These are phyloP conservation scores for Leccinum fibrillosum DNA, from an alignment of 768 basidiomycete genomes.

Conservation along the genomic window DNA sequence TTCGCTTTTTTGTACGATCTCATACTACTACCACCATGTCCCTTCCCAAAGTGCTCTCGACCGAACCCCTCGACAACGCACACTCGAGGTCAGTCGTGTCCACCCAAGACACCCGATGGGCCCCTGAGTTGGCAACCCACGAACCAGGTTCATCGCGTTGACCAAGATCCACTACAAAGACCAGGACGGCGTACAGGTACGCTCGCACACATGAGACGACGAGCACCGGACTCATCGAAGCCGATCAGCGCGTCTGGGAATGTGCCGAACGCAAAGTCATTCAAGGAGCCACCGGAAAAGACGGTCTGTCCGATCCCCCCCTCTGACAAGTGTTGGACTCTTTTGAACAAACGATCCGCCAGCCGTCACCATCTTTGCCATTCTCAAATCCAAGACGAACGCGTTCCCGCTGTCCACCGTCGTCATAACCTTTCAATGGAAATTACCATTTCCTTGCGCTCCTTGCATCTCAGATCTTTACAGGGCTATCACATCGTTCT, in stretches of 20 bases:
- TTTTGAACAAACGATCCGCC: background rate
- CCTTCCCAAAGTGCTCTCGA: constrained; percentile 51
- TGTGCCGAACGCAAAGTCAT: constrained; percentile 84
- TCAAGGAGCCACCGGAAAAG: constrained; percentile 70
- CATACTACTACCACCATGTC: constrained; percentile 25
- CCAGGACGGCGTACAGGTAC: constrained; percentile 69
- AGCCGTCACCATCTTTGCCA: constrained; percentile 80
- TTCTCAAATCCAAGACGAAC: constrained; percentile 71
- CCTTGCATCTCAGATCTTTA: too few relatives aligned
- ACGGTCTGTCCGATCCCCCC: constrained; percentile 48
- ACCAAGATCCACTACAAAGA: constrained; percentile 82
- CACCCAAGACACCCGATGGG: background rate
- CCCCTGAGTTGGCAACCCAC: constrained; percentile 2
- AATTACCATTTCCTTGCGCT: too few relatives aligned
- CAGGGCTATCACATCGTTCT: too few relatives aligned
- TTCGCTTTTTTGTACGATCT: background rate
- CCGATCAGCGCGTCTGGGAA: constrained; percentile 80
- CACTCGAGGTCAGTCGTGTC: constrained; percentile 54
- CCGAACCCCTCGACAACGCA: constrained; percentile 45
- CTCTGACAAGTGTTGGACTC: too few relatives aligned
- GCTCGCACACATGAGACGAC: background rate
- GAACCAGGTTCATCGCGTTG: constrained; percentile 74
- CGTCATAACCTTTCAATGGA: constrained; percentile 42
- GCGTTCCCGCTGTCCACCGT: constrained; percentile 76
- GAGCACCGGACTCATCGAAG: background rate